Evolutionary conservation across 2,329 filamentous ascomycete species (phyloP).

Genomic region (Talaromyces sp.): DNA sequence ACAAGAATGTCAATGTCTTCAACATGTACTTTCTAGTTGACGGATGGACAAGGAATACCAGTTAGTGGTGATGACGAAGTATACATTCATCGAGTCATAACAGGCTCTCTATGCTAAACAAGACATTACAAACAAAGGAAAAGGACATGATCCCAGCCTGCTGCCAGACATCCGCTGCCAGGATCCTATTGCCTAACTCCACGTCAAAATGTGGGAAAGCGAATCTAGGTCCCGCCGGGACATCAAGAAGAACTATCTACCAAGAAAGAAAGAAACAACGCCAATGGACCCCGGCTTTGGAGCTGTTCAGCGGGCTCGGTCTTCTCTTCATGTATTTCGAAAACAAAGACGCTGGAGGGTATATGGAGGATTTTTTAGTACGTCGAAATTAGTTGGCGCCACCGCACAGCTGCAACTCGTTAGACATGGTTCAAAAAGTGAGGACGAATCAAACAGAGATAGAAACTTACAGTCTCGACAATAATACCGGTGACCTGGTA

Average conservation of each 20-base stretch:
- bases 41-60: neutral
- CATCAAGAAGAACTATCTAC: neutral
- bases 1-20: no score
- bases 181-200: neutral
- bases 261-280: neutral
- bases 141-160: neutral
- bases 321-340: neutral
- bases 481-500: constrained; percentile 81
- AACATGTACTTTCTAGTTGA: no score
- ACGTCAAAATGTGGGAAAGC: neutral
- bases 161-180: neutral
- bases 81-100: neutral
- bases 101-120: neutral
- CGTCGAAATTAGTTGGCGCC: constrained; percentile 39
- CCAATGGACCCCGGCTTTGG: neutral
- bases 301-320: neutral
- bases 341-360: constrained; percentile 1
- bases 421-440: constrained; percentile 3
- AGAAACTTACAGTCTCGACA: constrained; percentile 57
- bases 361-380: neutral
- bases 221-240: neutral
- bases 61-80: neutral
- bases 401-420: constrained; percentile 31
- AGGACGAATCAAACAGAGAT: neutral
- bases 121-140: constrained; percentile 2